Evolutionary conservation across 176 grass and related monocot species (phyloP).

Genomic region (Neostapfia colusana): DNA sequence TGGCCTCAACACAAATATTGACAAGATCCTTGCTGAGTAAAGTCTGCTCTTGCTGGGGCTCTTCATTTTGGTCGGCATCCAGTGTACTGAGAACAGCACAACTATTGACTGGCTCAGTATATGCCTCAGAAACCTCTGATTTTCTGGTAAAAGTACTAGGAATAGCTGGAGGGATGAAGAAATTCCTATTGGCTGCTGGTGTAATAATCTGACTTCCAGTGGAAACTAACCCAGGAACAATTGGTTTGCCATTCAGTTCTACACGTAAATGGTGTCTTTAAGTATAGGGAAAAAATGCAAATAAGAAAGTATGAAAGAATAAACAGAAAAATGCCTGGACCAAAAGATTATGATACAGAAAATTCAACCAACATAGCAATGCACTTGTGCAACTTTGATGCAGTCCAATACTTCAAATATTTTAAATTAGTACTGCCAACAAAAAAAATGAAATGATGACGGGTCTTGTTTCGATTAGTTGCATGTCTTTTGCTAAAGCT

Average conservation of each 20-base stretch:
- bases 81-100: slow-evolving; percentile 21
- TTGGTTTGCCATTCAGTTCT: slow-evolving; percentile 58
- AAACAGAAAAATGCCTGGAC: neutral
- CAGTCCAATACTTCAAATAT: neutral
- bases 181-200: slow-evolving; percentile 45
- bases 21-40: slow-evolving; percentile 38
- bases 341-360: slow-evolving; percentile 5
- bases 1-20: slow-evolving; percentile 34
- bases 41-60: slow-evolving; percentile 37
- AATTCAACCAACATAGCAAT: neutral
- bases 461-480: neutral
- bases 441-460: neutral
- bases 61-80: slow-evolving; percentile 35
- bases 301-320: neutral
- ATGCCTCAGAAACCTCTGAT: slow-evolving; percentile 38
- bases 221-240: slow-evolving; percentile 54
- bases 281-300: slow-evolving; percentile 19
- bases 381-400: neutral
- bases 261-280: slow-evolving; percentile 34
- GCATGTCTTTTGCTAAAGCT: neutral
- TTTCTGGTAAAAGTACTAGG: slow-evolving; percentile 38
- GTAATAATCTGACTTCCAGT: slow-evolving; percentile 52
- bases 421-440: neutral
- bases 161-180: slow-evolving; percentile 41
- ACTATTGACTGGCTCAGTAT: slow-evolving; percentile 32